These are phyloP conservation scores for Neofusicoccum cordaticola DNA, from an alignment of 2,329 filamentous ascomycete genomes.

Conservation along the genomic window DNA sequence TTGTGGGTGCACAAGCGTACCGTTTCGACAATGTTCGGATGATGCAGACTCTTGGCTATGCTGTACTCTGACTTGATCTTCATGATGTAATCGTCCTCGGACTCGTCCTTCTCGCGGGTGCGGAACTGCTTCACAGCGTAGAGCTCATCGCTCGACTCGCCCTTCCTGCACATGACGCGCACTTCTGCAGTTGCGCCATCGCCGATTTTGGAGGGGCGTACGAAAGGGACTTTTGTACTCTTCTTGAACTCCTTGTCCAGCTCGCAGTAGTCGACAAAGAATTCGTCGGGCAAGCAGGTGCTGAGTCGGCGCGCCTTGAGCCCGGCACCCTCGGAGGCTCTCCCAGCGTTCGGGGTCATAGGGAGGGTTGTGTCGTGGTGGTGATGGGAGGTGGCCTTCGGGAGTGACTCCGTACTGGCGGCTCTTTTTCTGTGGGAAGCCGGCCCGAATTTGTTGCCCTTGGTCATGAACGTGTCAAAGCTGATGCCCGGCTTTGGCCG, in stretches of 20 bases:
- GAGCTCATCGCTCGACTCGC: slow-evolving; percentile 57
- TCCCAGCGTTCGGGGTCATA: slow-evolving; percentile 18
- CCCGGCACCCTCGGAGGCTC: slow-evolving; percentile 67
- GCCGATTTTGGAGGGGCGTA: slow-evolving; percentile 71
- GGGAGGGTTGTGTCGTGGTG: slow-evolving; percentile 28
- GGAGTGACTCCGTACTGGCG: slow-evolving; percentile 36
- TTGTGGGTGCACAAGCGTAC: slow-evolving; percentile 70
- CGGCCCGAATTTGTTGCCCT: slow-evolving; percentile 2
- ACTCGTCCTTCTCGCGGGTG: slow-evolving; percentile 66
- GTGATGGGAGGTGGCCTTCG: slow-evolving; percentile 21
- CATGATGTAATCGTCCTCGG: slow-evolving; percentile 71
- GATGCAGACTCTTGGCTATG: slow-evolving; percentile 79
- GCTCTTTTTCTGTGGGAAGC: slow-evolving; percentile 26
- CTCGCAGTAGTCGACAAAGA: slow-evolving; percentile 67
- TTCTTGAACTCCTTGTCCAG: slow-evolving; percentile 65
- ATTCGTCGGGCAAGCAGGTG: slow-evolving; percentile 69
- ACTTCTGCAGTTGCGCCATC: slow-evolving; percentile 83
- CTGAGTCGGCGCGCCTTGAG: slow-evolving; percentile 78
- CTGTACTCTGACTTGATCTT: slow-evolving; percentile 91
- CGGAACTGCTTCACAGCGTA: slow-evolving; percentile 89
- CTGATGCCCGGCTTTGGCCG: not conserved
- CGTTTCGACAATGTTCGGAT: slow-evolving; percentile 84
- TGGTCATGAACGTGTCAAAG: slow-evolving; percentile 11
- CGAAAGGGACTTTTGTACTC: slow-evolving; percentile 63
- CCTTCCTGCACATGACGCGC: slow-evolving; percentile 71